phyloP scores from a whole-genome alignment of 2,329 filamentous ascomycete genomes.

The Myriosclerotinia duriaeana region DNA sequence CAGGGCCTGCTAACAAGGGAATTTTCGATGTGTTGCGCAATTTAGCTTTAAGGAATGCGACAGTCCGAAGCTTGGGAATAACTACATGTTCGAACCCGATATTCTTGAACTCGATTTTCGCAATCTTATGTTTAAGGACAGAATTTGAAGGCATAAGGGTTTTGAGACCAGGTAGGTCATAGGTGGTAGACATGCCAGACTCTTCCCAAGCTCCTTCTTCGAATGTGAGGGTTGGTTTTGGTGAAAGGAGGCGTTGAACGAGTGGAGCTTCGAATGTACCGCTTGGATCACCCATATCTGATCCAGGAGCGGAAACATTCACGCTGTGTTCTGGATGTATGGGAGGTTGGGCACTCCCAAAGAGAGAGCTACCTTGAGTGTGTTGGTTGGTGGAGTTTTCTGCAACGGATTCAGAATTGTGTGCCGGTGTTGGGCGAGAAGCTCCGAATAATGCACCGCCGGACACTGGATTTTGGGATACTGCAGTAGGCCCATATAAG shows the following conservation, averaged over 20 bases:
- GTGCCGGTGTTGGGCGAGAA: neutral
- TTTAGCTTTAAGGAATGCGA: conserved; percentile 59
- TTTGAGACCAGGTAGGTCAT: conserved; percentile 59
- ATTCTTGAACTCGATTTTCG: conserved; percentile 51
- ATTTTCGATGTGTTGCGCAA: conserved; percentile 57
- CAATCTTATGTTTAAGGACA: conserved; percentile 59
- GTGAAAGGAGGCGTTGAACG: conserved; percentile 19
- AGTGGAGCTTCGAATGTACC: conserved; percentile 6
- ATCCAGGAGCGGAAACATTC: conserved; percentile 1
- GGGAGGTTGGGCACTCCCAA: neutral
- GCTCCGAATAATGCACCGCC: neutral
- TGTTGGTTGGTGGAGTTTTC: neutral
- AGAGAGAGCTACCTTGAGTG: neutral
- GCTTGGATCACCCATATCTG: neutral
- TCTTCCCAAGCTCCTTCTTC: conserved; percentile 58
- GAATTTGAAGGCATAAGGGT: conserved; percentile 54
- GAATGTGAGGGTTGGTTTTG: conserved; percentile 43
- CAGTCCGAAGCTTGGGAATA: conserved; percentile 59
- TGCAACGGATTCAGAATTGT: neutral
- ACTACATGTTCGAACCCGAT: conserved; percentile 57
- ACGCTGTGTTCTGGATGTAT: neutral
- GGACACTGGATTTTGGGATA: neutral
- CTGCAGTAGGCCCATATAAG: neutral
- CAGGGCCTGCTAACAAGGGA: conserved; percentile 55
- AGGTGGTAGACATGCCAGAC: conserved; percentile 57